Base-by-base conservation (phyloP, 1,284 basidiomycete genomes). In the Volvariella volvacea region DNA sequence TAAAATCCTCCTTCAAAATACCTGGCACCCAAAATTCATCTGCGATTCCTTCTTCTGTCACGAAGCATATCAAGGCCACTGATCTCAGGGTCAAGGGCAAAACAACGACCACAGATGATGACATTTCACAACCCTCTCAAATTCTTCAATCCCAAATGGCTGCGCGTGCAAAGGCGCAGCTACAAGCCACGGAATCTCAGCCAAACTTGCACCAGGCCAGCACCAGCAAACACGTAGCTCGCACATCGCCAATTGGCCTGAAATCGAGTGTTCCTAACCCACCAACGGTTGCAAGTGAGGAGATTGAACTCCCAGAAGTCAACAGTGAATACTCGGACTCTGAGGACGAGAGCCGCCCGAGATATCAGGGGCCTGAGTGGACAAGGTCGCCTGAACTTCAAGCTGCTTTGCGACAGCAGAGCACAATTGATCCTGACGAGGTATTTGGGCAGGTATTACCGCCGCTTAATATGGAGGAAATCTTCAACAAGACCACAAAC, bases 261-360 rank as follows among this genome's bases (percentile, higher is more conserved):
- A 28, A 28, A 12, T 28, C 25, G 25, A 28, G 6, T 28, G 12
- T 12, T 28, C 52, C 58, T 53, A 50, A 72, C 8, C 21, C 40
- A 60, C 60, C 78, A 59, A 33, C 62, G 42, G 61, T 83, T 44
- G 62, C 78, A 10, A 87, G 81, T 54, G 92, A 95, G 66, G 83
- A 76, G 51, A 93, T 92, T 52, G 90, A 92, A 55, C 70, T 97
- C 28, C 92, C 93, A 0, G 93, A 96, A 46, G 92, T 95, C 56
- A 86, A 91, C 52, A 92, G 88, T 63, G 93, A 96, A 56, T 96
- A 96, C 63, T 95, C 92, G 2, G 88, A 96, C 63, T 94, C 92
- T 3, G 93, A 92, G 41, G 90, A 95, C 55, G 90, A 92, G 58
- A 78, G 81, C 55, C 79, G 85, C 17, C 72, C 73, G 39, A 71